These are phyloP conservation scores for Rhododendron mucronatum DNA, from an alignment of 148 eudicot species.

Conservation along the genomic window DNA sequence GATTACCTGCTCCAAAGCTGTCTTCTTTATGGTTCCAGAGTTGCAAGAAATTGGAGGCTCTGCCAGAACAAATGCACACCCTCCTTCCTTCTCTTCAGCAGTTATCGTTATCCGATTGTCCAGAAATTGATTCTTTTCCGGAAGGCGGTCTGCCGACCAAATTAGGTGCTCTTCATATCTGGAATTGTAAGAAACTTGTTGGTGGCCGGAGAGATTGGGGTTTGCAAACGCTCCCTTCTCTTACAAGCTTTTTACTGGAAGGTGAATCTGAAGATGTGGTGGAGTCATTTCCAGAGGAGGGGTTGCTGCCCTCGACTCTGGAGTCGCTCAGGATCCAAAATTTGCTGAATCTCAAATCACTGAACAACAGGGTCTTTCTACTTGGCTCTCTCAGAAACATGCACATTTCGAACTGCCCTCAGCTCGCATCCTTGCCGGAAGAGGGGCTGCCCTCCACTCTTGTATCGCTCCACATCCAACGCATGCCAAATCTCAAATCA, in stretches of 20 bases:
- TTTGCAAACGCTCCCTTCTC: neutral
- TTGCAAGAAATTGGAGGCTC: neutral
- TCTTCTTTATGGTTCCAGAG: neutral
- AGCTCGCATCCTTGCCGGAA: too few species aligned
- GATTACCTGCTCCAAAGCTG: neutral
- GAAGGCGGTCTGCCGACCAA: neutral
- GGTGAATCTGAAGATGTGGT: neutral
- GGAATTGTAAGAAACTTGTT: neutral
- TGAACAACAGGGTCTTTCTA: too few species aligned
- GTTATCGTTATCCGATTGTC: neutral
- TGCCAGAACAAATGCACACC: neutral
- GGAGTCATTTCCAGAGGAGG: neutral
- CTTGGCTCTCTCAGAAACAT: too few species aligned
- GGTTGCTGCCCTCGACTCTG: too few species aligned
- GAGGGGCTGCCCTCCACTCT: neutral
- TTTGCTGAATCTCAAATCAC: too few species aligned
- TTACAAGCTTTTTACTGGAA: neutral
- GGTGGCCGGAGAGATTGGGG: neutral
- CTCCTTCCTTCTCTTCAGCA: conserved; percentile 2
- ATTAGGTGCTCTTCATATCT: neutral
- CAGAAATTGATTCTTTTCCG: neutral
- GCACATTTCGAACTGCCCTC: too few species aligned
- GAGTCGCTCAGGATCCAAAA: too few species aligned
- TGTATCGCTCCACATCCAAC: neutral
- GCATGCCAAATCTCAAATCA: neutral